These are phyloP conservation scores for Senna tora DNA, from an alignment of 306 rosid genomes.

Conservation along the genomic window DNA sequence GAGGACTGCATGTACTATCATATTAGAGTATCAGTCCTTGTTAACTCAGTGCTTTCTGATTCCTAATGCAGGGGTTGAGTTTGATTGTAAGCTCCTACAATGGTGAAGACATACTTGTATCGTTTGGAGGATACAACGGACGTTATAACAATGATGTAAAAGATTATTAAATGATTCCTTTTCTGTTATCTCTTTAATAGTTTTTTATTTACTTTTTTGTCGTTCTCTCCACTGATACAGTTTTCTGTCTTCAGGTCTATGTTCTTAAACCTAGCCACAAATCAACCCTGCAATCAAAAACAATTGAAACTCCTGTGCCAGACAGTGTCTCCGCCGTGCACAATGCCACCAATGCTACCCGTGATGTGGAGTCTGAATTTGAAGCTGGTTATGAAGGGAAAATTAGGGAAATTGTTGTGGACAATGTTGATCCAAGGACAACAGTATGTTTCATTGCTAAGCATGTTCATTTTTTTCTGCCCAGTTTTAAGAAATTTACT, in stretches of 20 bases:
- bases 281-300: constrained; percentile 79
- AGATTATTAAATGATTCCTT: constrained; percentile 31
- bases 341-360: constrained; percentile 67
- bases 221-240: constrained; percentile 36
- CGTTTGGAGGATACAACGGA: constrained; percentile 94
- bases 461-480: constrained; percentile 23
- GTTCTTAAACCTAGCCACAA: constrained; percentile 91
- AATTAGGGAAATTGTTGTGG: constrained; percentile 74
- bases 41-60: constrained; percentile 27
- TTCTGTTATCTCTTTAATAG: constrained; percentile 14
- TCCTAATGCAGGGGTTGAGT: constrained; percentile 74
- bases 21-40: neutral
- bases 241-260: constrained; percentile 57
- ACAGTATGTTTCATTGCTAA: constrained; percentile 50
- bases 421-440: constrained; percentile 56
- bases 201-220: neutral
- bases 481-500: constrained; percentile 9
- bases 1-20: constrained; percentile 13
- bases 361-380: constrained; percentile 65
- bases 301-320: constrained; percentile 56
- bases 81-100: constrained; percentile 64
- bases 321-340: constrained; percentile 70
- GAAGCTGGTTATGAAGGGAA: constrained; percentile 72
- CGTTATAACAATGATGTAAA: constrained; percentile 82
- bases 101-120: constrained; percentile 75